Percentiles rank a stretch among this genome's conserved stretches.
These are phyloP conservation scores for Boletus rubropictus DNA, from an alignment of 768 basidiomycete species.

Conservation along the genomic window DNA sequence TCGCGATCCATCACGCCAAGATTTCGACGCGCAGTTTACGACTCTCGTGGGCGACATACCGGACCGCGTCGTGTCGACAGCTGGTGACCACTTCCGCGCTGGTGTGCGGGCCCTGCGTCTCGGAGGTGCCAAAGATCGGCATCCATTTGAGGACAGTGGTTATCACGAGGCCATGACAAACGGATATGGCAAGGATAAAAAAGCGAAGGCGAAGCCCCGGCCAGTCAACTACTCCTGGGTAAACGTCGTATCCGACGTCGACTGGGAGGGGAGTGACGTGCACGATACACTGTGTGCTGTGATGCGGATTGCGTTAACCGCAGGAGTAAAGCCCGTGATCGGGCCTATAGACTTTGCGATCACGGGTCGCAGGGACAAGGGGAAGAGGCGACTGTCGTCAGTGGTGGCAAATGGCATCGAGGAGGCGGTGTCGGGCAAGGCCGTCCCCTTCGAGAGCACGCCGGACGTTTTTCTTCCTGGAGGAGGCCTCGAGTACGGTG, in stretches of 20 bases:
- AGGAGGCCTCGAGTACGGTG: slow-evolving; percentile 29
- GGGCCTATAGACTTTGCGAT: slow-evolving; percentile 20
- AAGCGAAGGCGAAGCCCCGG: slow-evolving; percentile 31
- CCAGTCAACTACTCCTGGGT: slow-evolving; percentile 77
- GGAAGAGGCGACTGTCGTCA: slow-evolving; percentile 21
- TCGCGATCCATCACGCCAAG: slow-evolving; percentile 27
- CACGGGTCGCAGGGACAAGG: slow-evolving; percentile 19
- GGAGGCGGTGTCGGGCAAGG: slow-evolving; percentile 21
- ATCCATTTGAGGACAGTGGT: slow-evolving; percentile 23
- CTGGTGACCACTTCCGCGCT: slow-evolving; percentile 67
- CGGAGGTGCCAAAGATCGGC: slow-evolving; percentile 25
- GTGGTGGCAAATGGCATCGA: slow-evolving; percentile 12
- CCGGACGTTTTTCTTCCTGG: slow-evolving; percentile 27
- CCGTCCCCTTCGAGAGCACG: slow-evolving; percentile 33
- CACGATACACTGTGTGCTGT: slow-evolving; percentile 44
- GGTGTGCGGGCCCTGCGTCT: slow-evolving; percentile 57
- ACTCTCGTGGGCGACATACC: slow-evolving; percentile 73
- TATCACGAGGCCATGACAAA: slow-evolving; percentile 20
- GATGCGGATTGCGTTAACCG: slow-evolving; percentile 33
- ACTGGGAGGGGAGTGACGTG: slow-evolving; percentile 77
- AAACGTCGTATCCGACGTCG: slow-evolving; percentile 72
- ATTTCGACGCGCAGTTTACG: slow-evolving; percentile 54
- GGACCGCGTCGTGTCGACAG: slow-evolving; percentile 58
- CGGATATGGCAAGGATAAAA: slow-evolving; percentile 26
- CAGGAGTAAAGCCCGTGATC: slow-evolving; percentile 27